Evolutionary conservation across 2,329 filamentous ascomycete species (phyloP), one percentile per base, ranked within the genome.

Genomic region (Myriosclerotinia curreyana): DNA sequence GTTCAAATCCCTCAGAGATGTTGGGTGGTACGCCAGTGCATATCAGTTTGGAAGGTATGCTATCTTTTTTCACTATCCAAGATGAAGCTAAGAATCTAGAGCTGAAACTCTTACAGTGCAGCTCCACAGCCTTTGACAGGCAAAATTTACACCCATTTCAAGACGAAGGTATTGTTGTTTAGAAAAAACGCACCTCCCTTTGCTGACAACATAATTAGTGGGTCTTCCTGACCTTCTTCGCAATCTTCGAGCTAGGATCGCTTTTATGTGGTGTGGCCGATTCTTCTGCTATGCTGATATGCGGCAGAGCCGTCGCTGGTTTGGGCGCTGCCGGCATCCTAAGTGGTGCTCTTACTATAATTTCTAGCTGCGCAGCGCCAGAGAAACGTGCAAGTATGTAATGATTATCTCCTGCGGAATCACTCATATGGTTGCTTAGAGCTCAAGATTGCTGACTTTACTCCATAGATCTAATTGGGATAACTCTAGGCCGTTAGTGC

Each of bases 231-330:
- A 42, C 46, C 25, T 59, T 59, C 51, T 62, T 54, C 40, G 67
- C 74, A 42, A 66, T 84, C 46, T 86, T 86, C 66, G 82, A 85
- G 69, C 31, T 85, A 0, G 84, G 84, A 4, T 83, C 81, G 0
- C 69, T 82, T 5, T 72, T 87, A 25, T 86, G 83, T 62, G 84
- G 74, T 64, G 68, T 78, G 64, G 79, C 83, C 1, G 74, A 70
- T 0, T 81, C 77, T n/a, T 82, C 81, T 0, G 67, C 72, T 0
- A 82, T 82, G 76, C 79, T 86, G 60, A 86, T 86, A 63, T 70
- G 80, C 14, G 83, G 83, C 2, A 78, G 83, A 2, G 81, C 81
- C 1, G 72, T 86, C 2, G 80, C 83, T 0, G 84, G 83, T 0
- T 66, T 80, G 0, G 84, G 84, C 1, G 77, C 77, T 2, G 77